phyloP scores from a whole-genome alignment of 2,329 filamentous ascomycete species.

The Ascochyta lentis region DNA sequence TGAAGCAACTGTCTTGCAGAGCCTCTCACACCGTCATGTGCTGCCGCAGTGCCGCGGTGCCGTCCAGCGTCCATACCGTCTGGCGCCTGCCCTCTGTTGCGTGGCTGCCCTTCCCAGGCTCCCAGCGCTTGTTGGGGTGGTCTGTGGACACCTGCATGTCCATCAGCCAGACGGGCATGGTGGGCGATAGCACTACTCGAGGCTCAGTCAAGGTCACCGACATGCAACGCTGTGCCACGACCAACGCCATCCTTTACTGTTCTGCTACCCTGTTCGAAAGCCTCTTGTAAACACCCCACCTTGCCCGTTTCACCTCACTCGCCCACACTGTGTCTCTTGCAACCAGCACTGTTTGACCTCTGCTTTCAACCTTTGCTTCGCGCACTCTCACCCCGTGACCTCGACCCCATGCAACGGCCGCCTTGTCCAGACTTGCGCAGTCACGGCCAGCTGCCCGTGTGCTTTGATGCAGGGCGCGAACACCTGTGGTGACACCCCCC shows the following conservation, averaged over 20 bases:
- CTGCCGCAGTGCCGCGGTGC: not conserved
- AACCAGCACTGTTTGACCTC: conserved; percentile 24
- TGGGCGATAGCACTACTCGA: conserved; percentile 4
- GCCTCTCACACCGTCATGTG: not conserved
- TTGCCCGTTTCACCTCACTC: conserved; percentile 26
- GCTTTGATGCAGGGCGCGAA: conserved; percentile 12
- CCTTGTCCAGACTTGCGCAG: not conserved
- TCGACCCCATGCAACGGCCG: not conserved
- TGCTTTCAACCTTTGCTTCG: not conserved
- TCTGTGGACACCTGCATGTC: conserved; percentile 6
- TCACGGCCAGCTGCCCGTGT: conserved; percentile 1
- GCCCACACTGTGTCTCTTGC: conserved; percentile 23
- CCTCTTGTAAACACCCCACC: conserved; percentile 9
- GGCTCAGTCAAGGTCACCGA: not conserved
- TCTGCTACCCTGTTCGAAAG: not conserved
- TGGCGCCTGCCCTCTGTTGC: not conserved
- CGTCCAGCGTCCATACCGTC: not conserved
- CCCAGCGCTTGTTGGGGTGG: conserved; percentile 13
- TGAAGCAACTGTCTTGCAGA: conserved; percentile 1
- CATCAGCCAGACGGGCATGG: conserved; percentile 2
- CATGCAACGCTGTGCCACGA: not conserved
- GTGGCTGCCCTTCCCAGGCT: not conserved
- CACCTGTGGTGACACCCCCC: conserved; percentile 14
- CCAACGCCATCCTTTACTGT: not conserved
- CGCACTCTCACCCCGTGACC: conserved; percentile 2